Evolutionary conservation across 2,329 filamentous ascomycete genomes (phyloP).

Genomic region (Pyrenophora graminea): DNA sequence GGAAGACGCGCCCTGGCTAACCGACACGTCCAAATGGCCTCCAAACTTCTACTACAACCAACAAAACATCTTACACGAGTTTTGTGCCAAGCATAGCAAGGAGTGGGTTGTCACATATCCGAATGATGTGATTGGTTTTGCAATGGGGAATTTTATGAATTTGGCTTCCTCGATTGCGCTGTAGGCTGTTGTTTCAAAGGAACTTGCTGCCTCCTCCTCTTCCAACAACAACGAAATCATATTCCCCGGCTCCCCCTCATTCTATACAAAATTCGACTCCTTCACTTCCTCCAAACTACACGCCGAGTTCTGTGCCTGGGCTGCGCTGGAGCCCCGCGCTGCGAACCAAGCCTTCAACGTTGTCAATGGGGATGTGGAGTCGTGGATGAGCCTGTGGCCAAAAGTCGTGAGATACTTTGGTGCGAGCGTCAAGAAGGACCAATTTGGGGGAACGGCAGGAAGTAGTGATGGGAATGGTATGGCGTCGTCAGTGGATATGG

Average conservation of each 20-base stretch:
- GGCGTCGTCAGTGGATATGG: neutral
- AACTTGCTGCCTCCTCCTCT: constrained; percentile 16
- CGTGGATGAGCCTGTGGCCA: constrained; percentile 52
- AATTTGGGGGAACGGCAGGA: constrained; percentile 13
- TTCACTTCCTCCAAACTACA: constrained; percentile 34
- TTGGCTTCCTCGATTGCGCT: constrained; percentile 35
- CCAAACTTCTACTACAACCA: constrained; percentile 60
- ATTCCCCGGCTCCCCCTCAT: constrained; percentile 35
- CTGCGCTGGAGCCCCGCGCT: constrained; percentile 37
- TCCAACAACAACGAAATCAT: constrained; percentile 9
- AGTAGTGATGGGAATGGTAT: too few relatives aligned
- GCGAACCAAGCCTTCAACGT: constrained; percentile 51
- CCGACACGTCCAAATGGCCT: constrained; percentile 30
- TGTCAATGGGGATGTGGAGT: constrained; percentile 49
- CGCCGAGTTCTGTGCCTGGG: constrained; percentile 40
- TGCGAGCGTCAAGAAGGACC: constrained; percentile 36
- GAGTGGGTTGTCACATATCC: constrained; percentile 53
- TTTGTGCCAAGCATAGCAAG: constrained; percentile 36
- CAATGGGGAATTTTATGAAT: constrained; percentile 47
- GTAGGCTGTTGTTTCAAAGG: constrained; percentile 35
- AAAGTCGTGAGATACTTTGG: constrained; percentile 46
- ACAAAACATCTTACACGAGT: constrained; percentile 49
- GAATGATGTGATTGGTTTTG: constrained; percentile 53
- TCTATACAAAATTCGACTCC: constrained; percentile 38
- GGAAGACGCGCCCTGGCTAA: constrained; percentile 54